Evolutionary conservation across 2,329 filamentous ascomycete species (phyloP).

Genomic region (Paraphaeosphaeria minitans): DNA sequence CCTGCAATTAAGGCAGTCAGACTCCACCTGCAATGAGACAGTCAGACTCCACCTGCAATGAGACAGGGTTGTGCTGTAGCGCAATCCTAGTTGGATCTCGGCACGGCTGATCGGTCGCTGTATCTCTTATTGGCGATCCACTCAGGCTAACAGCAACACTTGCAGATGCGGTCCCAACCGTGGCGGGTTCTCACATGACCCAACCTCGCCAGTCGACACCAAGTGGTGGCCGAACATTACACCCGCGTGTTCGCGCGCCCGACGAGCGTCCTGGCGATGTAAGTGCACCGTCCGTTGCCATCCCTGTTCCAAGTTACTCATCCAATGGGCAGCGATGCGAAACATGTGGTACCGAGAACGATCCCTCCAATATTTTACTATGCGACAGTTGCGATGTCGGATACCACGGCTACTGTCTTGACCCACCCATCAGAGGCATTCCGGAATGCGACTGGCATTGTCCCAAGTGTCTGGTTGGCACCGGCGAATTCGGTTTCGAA

Average conservation of each 20-base stretch:
- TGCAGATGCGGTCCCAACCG: conserved; percentile 70
- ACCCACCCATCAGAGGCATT: conserved; percentile 77
- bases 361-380: conserved; percentile 70
- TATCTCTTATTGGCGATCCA: conserved; percentile 26
- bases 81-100: conserved; percentile 27
- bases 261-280: conserved; percentile 64
- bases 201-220: conserved; percentile 83
- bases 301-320: conserved; percentile 31
- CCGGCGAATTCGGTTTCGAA: conserved; percentile 96
- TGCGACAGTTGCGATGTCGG: conserved; percentile 93
- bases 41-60: conserved; percentile 27
- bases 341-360: conserved; percentile 79
- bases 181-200: conserved; percentile 96
- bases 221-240: conserved; percentile 55
- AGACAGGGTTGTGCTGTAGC: conserved; percentile 29
- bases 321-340: conserved; percentile 71
- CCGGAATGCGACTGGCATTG: conserved; percentile 96
- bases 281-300: conserved; percentile 24
- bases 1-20: conserved; percentile 29
- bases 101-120: conserved; percentile 21
- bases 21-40: conserved; percentile 25
- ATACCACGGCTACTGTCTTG: conserved; percentile 86
- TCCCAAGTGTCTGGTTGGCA: conserved; percentile 90
- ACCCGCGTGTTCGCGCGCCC: conserved; percentile 59
- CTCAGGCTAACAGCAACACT: conserved; percentile 29